phyloP scores from a whole-genome alignment of 768 basidiomycete species.

The Leucosporidium scottii region DNA sequence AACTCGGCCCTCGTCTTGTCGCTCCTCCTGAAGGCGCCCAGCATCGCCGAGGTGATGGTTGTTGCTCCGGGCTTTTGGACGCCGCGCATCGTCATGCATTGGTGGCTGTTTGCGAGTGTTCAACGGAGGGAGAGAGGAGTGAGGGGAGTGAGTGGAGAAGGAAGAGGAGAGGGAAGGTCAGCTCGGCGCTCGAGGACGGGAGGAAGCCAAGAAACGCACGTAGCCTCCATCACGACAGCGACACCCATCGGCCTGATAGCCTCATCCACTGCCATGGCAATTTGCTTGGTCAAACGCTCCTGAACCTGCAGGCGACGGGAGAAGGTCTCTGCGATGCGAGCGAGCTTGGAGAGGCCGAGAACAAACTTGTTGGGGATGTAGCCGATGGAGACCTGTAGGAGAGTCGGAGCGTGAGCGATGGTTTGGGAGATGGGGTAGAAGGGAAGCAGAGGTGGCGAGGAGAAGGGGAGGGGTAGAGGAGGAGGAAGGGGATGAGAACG shows the following conservation, averaged over 20 bases:
- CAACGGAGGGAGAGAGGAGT: too few relatives aligned
- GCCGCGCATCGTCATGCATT: conserved; percentile 99
- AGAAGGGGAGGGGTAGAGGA: not conserved
- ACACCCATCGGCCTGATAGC: conserved; percentile 96
- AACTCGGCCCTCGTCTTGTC: conserved; percentile 98
- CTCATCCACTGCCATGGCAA: conserved; percentile 95
- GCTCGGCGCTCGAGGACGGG: too few relatives aligned
- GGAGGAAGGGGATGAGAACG: conserved; percentile 37
- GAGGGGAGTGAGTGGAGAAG: conserved; percentile 14
- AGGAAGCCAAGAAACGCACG: conserved; percentile 54
- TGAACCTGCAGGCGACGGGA: conserved; percentile 92
- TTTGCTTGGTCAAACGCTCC: conserved; percentile 93
- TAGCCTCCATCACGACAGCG: conserved; percentile 98
- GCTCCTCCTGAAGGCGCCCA: conserved; percentile 95
- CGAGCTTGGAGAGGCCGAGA: conserved; percentile 89
- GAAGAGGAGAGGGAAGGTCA: not conserved
- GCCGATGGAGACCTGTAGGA: conserved; percentile 80
- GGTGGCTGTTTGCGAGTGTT: conserved; percentile 55
- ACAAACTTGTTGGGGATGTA: conserved; percentile 96
- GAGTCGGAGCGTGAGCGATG: not conserved
- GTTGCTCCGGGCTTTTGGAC: conserved; percentile 96
- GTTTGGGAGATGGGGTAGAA: conserved; percentile 18
- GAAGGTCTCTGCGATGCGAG: conserved; percentile 94
- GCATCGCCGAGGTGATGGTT: conserved; percentile 95
- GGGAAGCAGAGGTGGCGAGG: not conserved